A percentile compares a stretch with the other conserved stretches of the same genome.
These are phyloP conservation scores for Gossypium gossypioides DNA, from an alignment of 441 rosid species.

Conservation along the genomic window DNA sequence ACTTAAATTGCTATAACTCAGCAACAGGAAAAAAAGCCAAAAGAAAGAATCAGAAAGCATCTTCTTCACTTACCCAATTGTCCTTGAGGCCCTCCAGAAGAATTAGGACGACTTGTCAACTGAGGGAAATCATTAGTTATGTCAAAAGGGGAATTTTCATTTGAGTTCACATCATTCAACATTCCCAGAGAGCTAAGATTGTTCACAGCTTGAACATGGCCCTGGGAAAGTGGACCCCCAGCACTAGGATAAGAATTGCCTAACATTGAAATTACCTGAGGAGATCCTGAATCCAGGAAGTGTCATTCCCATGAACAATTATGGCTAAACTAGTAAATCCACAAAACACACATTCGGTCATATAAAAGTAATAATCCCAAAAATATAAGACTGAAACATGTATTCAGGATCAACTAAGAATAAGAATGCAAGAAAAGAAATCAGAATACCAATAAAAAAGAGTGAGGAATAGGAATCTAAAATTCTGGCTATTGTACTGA, in stretches of 20 bases:
- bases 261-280: conserved; percentile 78
- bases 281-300: conserved; percentile 61
- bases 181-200: conserved; percentile 78
- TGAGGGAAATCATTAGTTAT: conserved; percentile 89
- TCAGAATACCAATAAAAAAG: neutral
- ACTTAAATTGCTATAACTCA: conserved; percentile 15
- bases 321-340: conserved; percentile 7
- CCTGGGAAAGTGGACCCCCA: conserved; percentile 81
- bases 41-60: conserved; percentile 9
- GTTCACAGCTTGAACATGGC: conserved; percentile 77
- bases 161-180: conserved; percentile 74
- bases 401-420: neutral
- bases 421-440: neutral
- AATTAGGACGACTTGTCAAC: conserved; percentile 79
- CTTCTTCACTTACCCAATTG: conserved; percentile 59
- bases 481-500: neutral
- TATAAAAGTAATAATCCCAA: neutral
- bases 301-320: conserved; percentile 11
- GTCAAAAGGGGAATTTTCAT: conserved; percentile 76
- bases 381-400: neutral
- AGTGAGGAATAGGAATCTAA: neutral
- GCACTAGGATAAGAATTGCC: conserved; percentile 59
- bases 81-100: conserved; percentile 92
- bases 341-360: neutral
- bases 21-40: neutral